Conservation (phyloP, 345 rosid genomes). For the Eucalyptus fibrosa region DNA sequence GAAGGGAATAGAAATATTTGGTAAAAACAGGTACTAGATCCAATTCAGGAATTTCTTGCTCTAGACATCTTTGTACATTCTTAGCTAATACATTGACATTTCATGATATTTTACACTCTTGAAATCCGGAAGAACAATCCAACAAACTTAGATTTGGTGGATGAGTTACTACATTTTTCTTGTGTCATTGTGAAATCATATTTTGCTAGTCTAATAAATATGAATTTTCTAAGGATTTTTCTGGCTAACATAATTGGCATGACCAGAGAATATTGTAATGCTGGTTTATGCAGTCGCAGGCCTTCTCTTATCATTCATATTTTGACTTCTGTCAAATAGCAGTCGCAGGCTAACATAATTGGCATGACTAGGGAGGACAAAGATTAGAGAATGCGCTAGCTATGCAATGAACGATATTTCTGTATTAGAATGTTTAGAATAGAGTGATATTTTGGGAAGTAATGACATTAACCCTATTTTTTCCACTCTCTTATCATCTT, state of each 20-base stretch:
- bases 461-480: background rate
- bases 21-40: slow-evolving; percentile 73
- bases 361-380: background rate
- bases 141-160: background rate
- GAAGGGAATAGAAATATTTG: slow-evolving; percentile 96
- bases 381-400: background rate
- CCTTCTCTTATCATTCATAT: background rate
- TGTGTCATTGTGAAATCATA: background rate
- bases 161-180: background rate
- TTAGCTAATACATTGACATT: background rate
- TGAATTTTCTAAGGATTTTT: background rate
- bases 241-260: background rate
- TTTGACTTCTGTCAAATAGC: background rate
- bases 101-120: background rate
- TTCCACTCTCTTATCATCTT: background rate
- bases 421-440: background rate
- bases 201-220: background rate
- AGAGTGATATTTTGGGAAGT: background rate
- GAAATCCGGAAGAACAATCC: background rate
- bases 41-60: background rate
- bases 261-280: background rate
- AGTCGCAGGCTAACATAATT: too few relatives aligned
- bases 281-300: background rate
- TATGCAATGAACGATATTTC: background rate
- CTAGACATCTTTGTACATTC: background rate